phyloP scores from a whole-genome alignment of 495 filamentous ascomycete species.

The Neurospora sublineolata region DNA sequence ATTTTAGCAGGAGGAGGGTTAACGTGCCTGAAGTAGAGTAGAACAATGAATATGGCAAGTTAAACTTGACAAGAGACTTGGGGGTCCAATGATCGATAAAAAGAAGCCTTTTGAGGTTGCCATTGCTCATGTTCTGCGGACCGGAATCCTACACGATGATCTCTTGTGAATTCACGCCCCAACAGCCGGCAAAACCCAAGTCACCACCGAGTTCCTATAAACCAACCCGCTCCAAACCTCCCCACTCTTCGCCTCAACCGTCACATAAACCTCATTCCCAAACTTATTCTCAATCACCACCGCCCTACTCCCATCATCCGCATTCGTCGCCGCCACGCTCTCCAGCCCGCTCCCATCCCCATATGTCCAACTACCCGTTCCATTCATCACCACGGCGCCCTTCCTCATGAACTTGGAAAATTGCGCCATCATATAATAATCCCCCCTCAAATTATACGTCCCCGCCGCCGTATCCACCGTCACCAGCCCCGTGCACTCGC shows the following conservation, averaged over 20 bases:
- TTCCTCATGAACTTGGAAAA: conserved; percentile 46
- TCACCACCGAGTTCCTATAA: conserved; percentile 36
- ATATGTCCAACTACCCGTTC: conserved; percentile 38
- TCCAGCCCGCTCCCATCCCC: conserved; percentile 31
- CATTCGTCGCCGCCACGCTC: conserved; percentile 39
- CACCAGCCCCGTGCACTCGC: conserved; percentile 39
- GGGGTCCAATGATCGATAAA: too few relatives aligned
- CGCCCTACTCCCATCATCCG: conserved; percentile 35
- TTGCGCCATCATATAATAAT: conserved; percentile 48
- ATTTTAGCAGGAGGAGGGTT: too few relatives aligned
- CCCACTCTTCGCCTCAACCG: conserved; percentile 29
- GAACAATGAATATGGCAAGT: too few relatives aligned
- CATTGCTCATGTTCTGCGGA: too few relatives aligned
- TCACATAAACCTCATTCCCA: conserved; percentile 37
- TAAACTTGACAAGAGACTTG: too few relatives aligned
- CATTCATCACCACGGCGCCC: conserved; percentile 35
- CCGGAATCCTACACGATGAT: too few relatives aligned
- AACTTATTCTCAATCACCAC: conserved; percentile 45
- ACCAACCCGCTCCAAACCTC: conserved; percentile 43
- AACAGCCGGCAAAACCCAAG: conserved; percentile 37
- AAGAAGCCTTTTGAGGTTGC: too few relatives aligned
- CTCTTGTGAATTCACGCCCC: background rate
- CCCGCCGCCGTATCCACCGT: conserved; percentile 27
- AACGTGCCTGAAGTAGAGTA: too few relatives aligned
- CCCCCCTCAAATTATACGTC: conserved; percentile 34